phyloP scores from a whole-genome alignment of 441 rosid species.

The Corymbia calophylla region DNA sequence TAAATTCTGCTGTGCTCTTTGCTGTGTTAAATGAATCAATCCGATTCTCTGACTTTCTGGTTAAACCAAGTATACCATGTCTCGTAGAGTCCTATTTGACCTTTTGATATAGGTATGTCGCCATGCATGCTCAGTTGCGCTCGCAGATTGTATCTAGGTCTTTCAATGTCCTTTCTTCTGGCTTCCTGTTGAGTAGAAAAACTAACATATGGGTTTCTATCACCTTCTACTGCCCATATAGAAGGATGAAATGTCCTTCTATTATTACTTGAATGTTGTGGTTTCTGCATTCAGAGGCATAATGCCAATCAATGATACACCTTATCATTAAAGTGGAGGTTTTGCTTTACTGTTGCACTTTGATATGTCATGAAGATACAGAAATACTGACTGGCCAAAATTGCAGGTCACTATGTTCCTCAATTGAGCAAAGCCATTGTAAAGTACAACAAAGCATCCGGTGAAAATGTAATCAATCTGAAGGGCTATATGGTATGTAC shows the following conservation, averaged over 20 bases:
- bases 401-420: slow-evolving; percentile 93
- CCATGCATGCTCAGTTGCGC: fast-evolving
- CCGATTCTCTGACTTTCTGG: background rate
- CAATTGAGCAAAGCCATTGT: slow-evolving; percentile 83
- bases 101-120: background rate
- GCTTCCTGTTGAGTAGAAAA: background rate
- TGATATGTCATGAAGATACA: background rate
- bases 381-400: background rate
- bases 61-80: background rate
- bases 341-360: background rate
- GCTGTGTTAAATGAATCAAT: background rate
- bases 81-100: background rate
- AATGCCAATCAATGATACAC: background rate
- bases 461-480: slow-evolving; percentile 43
- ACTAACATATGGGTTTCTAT: background rate
- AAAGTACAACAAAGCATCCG: slow-evolving; percentile 40
- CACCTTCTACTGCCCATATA: background rate
- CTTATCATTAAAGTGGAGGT: background rate
- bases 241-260: background rate
- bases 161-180: background rate
- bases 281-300: background rate
- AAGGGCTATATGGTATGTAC: slow-evolving; percentile 81
- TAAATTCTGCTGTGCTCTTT: background rate
- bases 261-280: background rate
- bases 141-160: background rate